Evolutionary conservation across 371 early-diverging fungal species (phyloP).

Genomic region (Mucor indicus): DNA sequence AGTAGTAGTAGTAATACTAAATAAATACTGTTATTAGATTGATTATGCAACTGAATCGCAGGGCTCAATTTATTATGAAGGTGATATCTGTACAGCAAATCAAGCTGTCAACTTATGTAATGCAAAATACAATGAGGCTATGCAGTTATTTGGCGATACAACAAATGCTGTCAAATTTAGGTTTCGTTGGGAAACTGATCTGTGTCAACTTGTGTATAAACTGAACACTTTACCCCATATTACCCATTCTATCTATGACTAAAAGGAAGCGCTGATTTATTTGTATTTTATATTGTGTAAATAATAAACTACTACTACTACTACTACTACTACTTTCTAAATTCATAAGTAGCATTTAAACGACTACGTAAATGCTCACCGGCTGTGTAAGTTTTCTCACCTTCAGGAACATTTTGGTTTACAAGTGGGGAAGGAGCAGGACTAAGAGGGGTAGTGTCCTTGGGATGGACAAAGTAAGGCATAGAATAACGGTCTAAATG

Average conservation of each 20-base stretch:
- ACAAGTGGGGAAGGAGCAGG: constrained; percentile 43
- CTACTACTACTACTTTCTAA: constrained; percentile 1
- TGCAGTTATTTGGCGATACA: no score
- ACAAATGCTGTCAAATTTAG: no score
- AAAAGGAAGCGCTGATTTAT: not conserved
- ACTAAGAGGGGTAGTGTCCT: constrained; percentile 33
- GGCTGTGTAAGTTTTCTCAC: constrained; percentile 22
- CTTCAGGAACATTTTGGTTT: not conserved
- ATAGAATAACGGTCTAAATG: constrained; percentile 66
- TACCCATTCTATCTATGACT: constrained; percentile 13
- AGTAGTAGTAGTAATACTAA: no score
- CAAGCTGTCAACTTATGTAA: no score
- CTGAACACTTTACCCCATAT: constrained; percentile 10
- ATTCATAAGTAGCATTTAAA: constrained; percentile 36
- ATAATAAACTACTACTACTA: no score
- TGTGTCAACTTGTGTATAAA: constrained; percentile 14
- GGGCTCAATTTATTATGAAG: no score
- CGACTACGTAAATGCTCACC: constrained; percentile 37
- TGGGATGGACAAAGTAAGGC: constrained; percentile 67
- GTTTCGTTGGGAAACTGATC: no score
- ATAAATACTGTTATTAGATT: no score
- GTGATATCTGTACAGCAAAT: no score
- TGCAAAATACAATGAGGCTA: no score
- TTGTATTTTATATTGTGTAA: not conserved
- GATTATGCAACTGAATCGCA: no score